Evolutionary conservation across 192 early-diverging fungal species (phyloP).

Genomic region (Thoreauomyces humboldtii): DNA sequence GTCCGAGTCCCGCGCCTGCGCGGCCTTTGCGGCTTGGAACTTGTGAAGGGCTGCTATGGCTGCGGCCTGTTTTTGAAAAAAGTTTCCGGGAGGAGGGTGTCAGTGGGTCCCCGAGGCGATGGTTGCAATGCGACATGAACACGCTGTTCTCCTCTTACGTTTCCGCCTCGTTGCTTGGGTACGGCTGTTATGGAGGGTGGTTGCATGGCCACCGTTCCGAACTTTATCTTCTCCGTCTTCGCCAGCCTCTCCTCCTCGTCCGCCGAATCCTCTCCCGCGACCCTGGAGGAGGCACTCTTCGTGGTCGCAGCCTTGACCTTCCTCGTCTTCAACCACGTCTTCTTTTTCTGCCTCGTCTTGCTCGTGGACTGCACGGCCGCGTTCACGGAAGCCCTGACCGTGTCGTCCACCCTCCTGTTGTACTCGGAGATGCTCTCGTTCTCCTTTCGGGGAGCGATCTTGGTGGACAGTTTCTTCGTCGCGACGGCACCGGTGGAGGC

Average conservation of each 20-base stretch:
- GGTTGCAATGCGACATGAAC: no score
- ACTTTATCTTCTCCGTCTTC: conserved; percentile 20
- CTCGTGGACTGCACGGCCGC: conserved; percentile 14
- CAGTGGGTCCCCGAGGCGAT: no score
- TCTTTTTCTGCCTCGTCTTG: conserved; percentile 27
- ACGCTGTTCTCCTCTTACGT: conserved; percentile 14
- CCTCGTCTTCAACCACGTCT: conserved; percentile 11
- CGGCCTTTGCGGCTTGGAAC: background rate
- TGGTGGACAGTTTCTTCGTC: no score
- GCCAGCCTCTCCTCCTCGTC: conserved; percentile 10
- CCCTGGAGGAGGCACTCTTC: background rate
- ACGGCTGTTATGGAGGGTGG: conserved; percentile 27
- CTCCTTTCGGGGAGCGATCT: background rate
- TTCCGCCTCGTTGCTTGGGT: conserved; percentile 24
- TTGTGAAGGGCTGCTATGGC: conserved; percentile 15
- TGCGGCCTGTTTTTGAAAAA: conserved; percentile 18
- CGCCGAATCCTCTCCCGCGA: background rate
- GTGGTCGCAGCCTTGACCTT: conserved; percentile 9
- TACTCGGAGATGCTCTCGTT: conserved; percentile 15
- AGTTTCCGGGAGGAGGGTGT: no score
- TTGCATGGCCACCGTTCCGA: conserved; percentile 25
- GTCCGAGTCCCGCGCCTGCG: background rate
- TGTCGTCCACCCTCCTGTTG: conserved; percentile 22
- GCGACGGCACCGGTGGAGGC: no score
- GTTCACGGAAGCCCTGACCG: conserved; percentile 11